Conservation (phyloP, 2,329 filamentous ascomycete species). For the Cytospora mali region DNA sequence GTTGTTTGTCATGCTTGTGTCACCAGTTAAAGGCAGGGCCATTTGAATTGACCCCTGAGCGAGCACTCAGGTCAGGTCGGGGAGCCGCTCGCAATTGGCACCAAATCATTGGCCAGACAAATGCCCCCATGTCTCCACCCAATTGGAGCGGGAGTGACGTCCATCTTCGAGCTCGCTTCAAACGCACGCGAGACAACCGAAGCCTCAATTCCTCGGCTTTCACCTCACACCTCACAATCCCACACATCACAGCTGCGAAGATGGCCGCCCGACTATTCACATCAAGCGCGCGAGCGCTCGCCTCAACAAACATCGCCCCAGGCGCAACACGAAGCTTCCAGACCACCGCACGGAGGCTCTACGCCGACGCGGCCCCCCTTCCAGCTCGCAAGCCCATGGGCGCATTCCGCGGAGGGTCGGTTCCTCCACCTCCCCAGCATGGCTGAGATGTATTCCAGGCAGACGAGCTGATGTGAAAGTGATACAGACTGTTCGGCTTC, state of each 20-base stretch:
- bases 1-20: neutral
- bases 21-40: neutral
- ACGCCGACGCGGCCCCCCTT: conserved; percentile 48
- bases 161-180: conserved; percentile 13
- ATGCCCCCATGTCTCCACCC: conserved; percentile 3
- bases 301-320: conserved; percentile 35
- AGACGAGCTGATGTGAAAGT: neutral
- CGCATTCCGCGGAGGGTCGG: conserved; percentile 64
- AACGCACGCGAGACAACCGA: neutral
- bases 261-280: conserved; percentile 54
- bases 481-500: conserved; percentile 81
- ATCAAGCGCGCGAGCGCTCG: conserved; percentile 42
- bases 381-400: conserved; percentile 62
- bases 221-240: conserved; percentile 7
- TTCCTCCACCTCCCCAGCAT: too few species aligned
- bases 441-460: neutral
- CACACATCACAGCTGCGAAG: conserved; percentile 30
- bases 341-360: conserved; percentile 50
- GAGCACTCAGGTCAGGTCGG: neutral
- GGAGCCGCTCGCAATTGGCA: neutral
- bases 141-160: conserved; percentile 19
- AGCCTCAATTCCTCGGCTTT: neutral
- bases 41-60: neutral
- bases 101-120: conserved; percentile 20
- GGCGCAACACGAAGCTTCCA: conserved; percentile 48